Evolutionary conservation across 768 basidiomycete genomes (phyloP), one percentile per base, ranked within the genome.

Genomic region (Leccinum uliginosum): DNA sequence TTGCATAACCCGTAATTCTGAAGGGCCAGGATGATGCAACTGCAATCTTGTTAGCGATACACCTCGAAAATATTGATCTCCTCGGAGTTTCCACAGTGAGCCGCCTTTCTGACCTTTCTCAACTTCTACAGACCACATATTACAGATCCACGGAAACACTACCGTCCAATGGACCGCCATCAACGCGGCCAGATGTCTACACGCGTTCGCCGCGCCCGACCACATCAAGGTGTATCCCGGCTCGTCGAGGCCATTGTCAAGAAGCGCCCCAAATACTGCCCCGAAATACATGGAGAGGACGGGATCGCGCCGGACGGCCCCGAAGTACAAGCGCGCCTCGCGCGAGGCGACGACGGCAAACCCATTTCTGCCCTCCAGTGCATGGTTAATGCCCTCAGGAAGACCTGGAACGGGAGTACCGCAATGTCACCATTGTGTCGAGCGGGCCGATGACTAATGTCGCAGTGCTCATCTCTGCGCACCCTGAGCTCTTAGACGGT

Each of bases 21-120:
- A 51, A 91, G 89, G 92, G 93, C 14, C 93, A 95, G 64, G 93
- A 96, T 64, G 93, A 95, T 74, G 93, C 89, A 5, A 85, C 84
- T 11, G 91, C 91, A 3, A 85, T 95, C 51, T 74, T 95, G 66
- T 73, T 94, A 9, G 91, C 90, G 4, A 66, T 88, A 5, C 83
- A 91, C 61, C 78, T 79, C 12, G 77, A 80, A 1, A 78, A 85
- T 57, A 79, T 93, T 55, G 71, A 79, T 35, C 81, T 96, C 19
- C 72, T 93, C 6, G 93, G 93, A 1, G 74, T 95, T n/a, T 93
- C 92, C 0, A 91, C 91, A 24, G 92, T 91, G 71, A 63, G 76
- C 24, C 44, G 15, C 23, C 26, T 32, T 15, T 17, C 2, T 9
- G 34, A 49, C 26, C 40, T 34, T 1, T 2, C 23, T 47, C 52